A percentile compares a stretch with the other conserved stretches of the same genome.
These are phyloP conservation scores for Neurospora sp. DNA, from an alignment of 495 filamentous ascomycete species.

Conservation along the genomic window DNA sequence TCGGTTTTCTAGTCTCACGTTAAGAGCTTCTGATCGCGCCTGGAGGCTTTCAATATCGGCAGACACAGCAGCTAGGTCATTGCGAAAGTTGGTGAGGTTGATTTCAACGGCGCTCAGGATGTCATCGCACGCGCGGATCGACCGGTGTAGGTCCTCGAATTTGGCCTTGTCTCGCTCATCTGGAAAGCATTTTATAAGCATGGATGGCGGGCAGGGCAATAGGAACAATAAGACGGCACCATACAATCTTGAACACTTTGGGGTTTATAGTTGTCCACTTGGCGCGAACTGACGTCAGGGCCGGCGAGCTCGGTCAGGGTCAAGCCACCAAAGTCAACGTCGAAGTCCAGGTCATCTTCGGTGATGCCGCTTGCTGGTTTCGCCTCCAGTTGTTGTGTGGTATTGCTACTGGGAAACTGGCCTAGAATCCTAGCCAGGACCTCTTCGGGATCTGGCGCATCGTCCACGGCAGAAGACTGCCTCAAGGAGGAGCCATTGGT, in stretches of 20 bases:
- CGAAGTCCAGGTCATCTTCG: conserved; percentile 32
- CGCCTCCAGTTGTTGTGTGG: background rate
- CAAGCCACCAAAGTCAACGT: conserved; percentile 71
- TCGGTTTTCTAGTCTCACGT: conserved; percentile 79
- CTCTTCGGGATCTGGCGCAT: conserved; percentile 60
- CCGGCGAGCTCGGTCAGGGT: conserved; percentile 63
- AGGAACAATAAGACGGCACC: conserved; percentile 6
- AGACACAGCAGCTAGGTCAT: conserved; percentile 82
- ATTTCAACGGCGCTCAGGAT: conserved; percentile 86
- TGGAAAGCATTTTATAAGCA: conserved; percentile 27
- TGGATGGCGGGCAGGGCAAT: conserved; percentile 14
- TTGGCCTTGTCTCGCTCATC: conserved; percentile 79
- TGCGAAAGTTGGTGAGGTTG: conserved; percentile 85
- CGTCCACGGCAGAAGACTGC: conserved; percentile 41
- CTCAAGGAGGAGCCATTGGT: conserved; percentile 58
- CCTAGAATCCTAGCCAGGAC: conserved; percentile 66
- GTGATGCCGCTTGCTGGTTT: conserved; percentile 20
- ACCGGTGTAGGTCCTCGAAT: conserved; percentile 83
- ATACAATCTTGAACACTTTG: conserved; percentile 73
- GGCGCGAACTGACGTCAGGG: conserved; percentile 27
- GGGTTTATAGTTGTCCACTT: conserved; percentile 42
- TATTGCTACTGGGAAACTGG: conserved; percentile 17
- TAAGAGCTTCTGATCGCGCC: conserved; percentile 71
- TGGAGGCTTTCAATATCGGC: conserved; percentile 92
- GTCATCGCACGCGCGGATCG: conserved; percentile 84